Percentiles rank a stretch among this genome's conserved stretches.
Evolutionary conservation across 768 basidiomycete genomes (phyloP).

Genomic region (Galerina marginata): DNA sequence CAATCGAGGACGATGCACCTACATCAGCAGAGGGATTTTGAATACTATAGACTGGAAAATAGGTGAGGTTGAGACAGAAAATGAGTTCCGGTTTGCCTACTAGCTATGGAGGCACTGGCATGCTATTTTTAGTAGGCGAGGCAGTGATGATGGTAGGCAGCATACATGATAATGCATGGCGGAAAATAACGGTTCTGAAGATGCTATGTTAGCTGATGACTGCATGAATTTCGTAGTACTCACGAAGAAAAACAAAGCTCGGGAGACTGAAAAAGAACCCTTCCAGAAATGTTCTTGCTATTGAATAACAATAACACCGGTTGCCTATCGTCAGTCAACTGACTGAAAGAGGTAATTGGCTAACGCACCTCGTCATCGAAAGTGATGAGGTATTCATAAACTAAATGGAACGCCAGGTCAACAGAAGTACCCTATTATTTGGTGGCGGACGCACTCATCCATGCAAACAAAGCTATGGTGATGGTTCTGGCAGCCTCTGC

Average conservation of each 20-base stretch:
- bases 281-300: conserved; percentile 48
- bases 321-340: not conserved
- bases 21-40: too few species aligned
- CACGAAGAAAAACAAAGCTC: conserved; percentile 43
- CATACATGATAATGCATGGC: conserved; percentile 14
- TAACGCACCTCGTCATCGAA: conserved; percentile 41
- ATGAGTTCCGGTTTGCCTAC: not conserved
- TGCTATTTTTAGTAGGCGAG: not conserved
- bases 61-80: too few species aligned
- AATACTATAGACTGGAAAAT: too few species aligned
- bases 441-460: conserved; percentile 12
- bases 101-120: not conserved
- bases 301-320: not conserved
- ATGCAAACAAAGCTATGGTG: conserved; percentile 15
- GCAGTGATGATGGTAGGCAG: not conserved
- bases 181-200: conserved; percentile 25
- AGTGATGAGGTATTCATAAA: conserved; percentile 41
- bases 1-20: too few species aligned
- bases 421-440: not conserved
- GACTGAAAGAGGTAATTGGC: not conserved
- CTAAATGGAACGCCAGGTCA: conserved; percentile 12
- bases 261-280: conserved; percentile 39
- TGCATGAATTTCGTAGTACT: conserved; percentile 12
- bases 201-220: not conserved
- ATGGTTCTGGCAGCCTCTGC: conserved; percentile 7